These are phyloP conservation scores for Blastobotrys niveus DNA, from an alignment of 1,139 yeast species.

Conservation along the genomic window DNA sequence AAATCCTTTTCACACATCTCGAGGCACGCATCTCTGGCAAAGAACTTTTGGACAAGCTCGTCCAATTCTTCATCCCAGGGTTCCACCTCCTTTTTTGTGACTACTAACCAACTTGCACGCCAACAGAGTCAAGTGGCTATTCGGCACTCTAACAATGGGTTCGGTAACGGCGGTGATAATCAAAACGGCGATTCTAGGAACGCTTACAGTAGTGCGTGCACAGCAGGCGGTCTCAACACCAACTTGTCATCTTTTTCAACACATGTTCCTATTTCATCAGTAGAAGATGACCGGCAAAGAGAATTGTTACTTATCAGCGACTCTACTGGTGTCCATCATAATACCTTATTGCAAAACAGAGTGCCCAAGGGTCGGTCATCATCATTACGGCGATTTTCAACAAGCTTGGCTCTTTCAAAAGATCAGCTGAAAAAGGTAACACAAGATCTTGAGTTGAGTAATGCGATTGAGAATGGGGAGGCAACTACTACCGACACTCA, in stretches of 20 bases:
- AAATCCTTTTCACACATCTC: slow-evolving; percentile 37
- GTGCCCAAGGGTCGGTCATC: not conserved
- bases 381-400: slow-evolving; percentile 1
- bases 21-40: slow-evolving; percentile 35
- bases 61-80: slow-evolving; percentile 21
- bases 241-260: slow-evolving; percentile 19
- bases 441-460: too few relatives aligned
- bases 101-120: slow-evolving; percentile 38
- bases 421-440: too few relatives aligned
- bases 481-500: too few relatives aligned
- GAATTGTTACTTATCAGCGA: slow-evolving; percentile 18
- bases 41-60: slow-evolving; percentile 32
- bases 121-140: slow-evolving; percentile 36
- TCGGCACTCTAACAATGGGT: slow-evolving; percentile 19
- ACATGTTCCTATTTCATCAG: slow-evolving; percentile 28
- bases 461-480: too few relatives aligned
- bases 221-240: slow-evolving; percentile 17
- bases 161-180: slow-evolving; percentile 14
- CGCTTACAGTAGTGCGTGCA: slow-evolving; percentile 21
- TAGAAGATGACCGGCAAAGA: slow-evolving; percentile 32
- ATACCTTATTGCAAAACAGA: not conserved
- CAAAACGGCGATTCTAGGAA: slow-evolving; percentile 15
- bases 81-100: slow-evolving; percentile 36
- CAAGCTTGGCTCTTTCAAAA: too few relatives aligned
- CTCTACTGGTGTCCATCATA: slow-evolving; percentile 6